Evolutionary conservation across 164 flowering plant genomes (phyloP).

Genomic region (Berberis vulgaris): DNA sequence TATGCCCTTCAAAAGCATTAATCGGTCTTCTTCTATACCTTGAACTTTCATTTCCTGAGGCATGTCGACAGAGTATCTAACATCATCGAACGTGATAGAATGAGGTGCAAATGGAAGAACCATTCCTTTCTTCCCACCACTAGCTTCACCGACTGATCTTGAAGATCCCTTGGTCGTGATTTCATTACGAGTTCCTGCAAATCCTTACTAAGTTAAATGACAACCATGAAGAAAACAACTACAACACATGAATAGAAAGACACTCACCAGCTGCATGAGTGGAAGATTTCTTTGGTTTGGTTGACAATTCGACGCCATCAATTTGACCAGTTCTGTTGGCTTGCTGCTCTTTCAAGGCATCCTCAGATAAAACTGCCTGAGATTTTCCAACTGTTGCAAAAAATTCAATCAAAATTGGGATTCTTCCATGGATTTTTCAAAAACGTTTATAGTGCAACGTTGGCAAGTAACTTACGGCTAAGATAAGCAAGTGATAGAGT

Average conservation of each 20-base stretch:
- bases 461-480: conserved; percentile 21
- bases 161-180: conserved; percentile 13
- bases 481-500: conserved; percentile 21
- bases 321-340: conserved; percentile 5
- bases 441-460: neutral
- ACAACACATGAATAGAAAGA: neutral
- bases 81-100: conserved; percentile 38
- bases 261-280: conserved; percentile 2
- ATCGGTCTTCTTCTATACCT: conserved; percentile 28
- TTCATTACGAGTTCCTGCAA: conserved; percentile 17
- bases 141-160: conserved; percentile 10
- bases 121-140: conserved; percentile 31
- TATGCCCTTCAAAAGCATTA: conserved; percentile 36
- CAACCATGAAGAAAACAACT: neutral
- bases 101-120: conserved; percentile 53
- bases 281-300: conserved; percentile 1
- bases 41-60: conserved; percentile 61
- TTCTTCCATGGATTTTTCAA: neutral
- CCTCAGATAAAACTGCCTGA: conserved; percentile 13
- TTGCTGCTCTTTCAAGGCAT: conserved; percentile 8
- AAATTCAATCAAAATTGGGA: neutral
- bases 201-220: neutral
- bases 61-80: conserved; percentile 46
- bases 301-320: conserved; percentile 3
- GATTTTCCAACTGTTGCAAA: conserved; percentile 21